Evolutionary conservation across 108 stramenopile genomes (phyloP).

Genomic region (Licmophora abbreviata): DNA sequence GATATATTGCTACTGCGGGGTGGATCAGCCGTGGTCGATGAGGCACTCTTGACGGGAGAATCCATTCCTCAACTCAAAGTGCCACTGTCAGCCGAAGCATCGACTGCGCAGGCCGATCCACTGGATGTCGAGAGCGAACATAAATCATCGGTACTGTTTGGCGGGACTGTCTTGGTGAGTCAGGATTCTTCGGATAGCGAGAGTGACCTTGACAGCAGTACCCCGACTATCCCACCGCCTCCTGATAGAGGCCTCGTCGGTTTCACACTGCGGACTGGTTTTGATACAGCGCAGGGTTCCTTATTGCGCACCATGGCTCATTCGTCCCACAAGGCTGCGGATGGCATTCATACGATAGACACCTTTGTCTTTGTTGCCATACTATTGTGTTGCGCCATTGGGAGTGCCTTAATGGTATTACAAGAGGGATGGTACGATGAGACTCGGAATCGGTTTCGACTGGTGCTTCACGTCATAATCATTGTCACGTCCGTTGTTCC

Average conservation of each 20-base stretch:
- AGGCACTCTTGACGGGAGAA: conserved; percentile 97
- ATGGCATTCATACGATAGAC: conserved; percentile 77
- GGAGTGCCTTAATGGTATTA: conserved; percentile 77
- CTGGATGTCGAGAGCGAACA: conserved; percentile 44
- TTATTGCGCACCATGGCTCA: conserved; percentile 93
- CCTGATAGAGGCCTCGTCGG: conserved; percentile 80
- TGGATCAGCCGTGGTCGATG: conserved; percentile 90
- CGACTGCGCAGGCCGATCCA: conserved; percentile 10
- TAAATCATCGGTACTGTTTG: conserved; percentile 70
- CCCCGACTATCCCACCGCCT: conserved; percentile 36
- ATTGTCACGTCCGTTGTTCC: conserved; percentile 94
- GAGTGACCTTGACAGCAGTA: not conserved
- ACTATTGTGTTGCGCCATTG: conserved; percentile 82
- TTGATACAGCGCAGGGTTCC: conserved; percentile 89
- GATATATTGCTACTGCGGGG: conserved; percentile 84
- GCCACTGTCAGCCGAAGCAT: conserved; percentile 14
- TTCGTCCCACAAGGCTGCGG: conserved; percentile 38
- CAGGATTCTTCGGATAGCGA: conserved; percentile 29
- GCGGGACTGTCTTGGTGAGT: conserved; percentile 75
- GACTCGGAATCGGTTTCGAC: conserved; percentile 83
- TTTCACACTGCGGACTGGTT: conserved; percentile 90
- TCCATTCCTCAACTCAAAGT: conserved; percentile 90
- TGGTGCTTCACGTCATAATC: conserved; percentile 92
- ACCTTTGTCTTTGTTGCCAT: conserved; percentile 84
- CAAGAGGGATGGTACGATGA: conserved; percentile 73